Evolutionary conservation across 78 protist genomes (phyloP).

Genomic region (Tieghemostelium lacteum): DNA sequence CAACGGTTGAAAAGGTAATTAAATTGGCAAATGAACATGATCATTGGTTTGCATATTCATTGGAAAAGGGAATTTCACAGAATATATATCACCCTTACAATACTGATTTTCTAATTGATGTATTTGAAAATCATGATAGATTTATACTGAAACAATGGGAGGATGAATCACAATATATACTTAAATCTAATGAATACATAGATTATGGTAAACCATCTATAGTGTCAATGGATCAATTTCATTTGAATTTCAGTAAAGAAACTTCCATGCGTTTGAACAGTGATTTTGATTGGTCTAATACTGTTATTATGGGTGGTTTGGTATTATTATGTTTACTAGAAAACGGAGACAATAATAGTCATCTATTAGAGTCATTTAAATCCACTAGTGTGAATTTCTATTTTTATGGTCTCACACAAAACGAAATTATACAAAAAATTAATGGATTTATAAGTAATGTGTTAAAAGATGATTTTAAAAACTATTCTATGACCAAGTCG

Average conservation of each 20-base stretch:
- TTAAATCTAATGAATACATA: background rate
- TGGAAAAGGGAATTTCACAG: conserved; percentile 47
- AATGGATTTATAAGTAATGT: background rate
- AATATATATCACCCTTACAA: conserved; percentile 28
- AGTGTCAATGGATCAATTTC: background rate
- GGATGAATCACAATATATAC: conserved; percentile 6
- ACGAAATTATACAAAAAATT: background rate
- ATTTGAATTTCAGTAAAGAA: background rate
- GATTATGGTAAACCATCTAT: conserved; percentile 20
- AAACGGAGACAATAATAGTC: background rate
- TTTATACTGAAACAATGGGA: conserved; percentile 31
- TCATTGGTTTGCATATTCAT: conserved; percentile 44
- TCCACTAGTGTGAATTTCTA: conserved; percentile 11
- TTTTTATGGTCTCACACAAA: conserved; percentile 7
- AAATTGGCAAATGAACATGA: conserved; percentile 13
- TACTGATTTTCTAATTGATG: conserved; percentile 13
- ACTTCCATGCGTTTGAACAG: background rate
- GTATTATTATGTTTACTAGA: conserved; percentile 17
- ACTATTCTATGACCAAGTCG: conserved; percentile 25
- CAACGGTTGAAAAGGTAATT: background rate
- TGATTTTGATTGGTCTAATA: conserved; percentile 38
- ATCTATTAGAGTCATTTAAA: background rate
- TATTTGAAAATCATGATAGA: conserved; percentile 13
- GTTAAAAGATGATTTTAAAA: background rate
- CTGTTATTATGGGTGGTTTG: conserved; percentile 5